phyloP scores from a whole-genome alignment of 305 asterid species.

The Solanum hybrid region DNA sequence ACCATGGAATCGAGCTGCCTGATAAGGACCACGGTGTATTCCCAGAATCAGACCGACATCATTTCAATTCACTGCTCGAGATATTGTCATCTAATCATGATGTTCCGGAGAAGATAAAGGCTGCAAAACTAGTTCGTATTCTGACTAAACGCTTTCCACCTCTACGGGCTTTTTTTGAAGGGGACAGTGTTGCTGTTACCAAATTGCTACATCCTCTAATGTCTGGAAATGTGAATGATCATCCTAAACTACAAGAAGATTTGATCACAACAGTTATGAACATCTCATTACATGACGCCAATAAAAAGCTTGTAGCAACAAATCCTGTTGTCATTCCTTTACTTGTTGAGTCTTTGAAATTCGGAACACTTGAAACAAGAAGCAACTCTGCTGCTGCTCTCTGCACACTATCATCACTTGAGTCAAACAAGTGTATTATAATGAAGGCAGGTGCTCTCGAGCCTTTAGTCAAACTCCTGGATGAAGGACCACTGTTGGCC shows the following conservation, averaged over 20 bases:
- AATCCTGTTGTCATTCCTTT: background rate
- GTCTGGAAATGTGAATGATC: constrained; percentile 1
- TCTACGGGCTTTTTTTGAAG: constrained; percentile 29
- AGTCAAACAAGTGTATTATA: too few relatives aligned
- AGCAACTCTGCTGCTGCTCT: too few relatives aligned
- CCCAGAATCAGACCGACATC: constrained; percentile 32
- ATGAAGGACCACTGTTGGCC: too few relatives aligned
- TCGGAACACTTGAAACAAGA: too few relatives aligned
- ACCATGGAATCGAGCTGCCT: constrained; percentile 37
- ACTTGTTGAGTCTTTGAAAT: too few relatives aligned
- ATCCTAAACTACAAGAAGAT: constrained; percentile 31
- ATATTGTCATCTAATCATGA: constrained; percentile 18
- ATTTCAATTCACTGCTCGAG: constrained; percentile 23
- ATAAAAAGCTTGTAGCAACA: constrained; percentile 22
- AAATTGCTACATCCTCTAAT: constrained; percentile 22
- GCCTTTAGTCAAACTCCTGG: too few relatives aligned
- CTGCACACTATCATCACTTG: too few relatives aligned
- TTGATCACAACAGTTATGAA: constrained; percentile 27
- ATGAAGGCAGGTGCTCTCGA: too few relatives aligned
- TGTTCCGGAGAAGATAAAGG: constrained; percentile 16
- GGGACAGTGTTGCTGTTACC: constrained; percentile 17
- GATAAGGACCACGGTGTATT: constrained; percentile 14
- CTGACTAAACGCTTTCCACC: constrained; percentile 25
- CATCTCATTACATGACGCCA: constrained; percentile 28
- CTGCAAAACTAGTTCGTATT: constrained; percentile 33